phyloP scores from a whole-genome alignment of 106 monocot species.

The Xerophyta viscosa region DNA sequence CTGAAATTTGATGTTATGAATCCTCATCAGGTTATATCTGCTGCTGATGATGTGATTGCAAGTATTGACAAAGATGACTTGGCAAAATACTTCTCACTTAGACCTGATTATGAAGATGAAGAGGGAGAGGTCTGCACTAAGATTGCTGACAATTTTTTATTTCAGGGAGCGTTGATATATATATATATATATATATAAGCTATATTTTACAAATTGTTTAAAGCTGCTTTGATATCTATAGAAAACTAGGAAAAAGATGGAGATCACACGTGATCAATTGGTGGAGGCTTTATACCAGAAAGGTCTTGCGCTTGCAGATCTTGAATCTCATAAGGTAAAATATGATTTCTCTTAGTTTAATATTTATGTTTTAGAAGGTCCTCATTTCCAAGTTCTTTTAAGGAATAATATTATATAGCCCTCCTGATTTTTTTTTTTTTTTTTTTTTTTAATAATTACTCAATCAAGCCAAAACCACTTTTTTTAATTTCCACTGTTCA shows the following conservation, averaged over 20 bases:
- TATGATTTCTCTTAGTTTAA: background rate
- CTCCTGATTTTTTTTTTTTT: too few species aligned
- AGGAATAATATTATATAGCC: too few species aligned
- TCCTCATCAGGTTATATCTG: constrained; percentile 58
- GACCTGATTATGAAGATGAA: constrained; percentile 78
- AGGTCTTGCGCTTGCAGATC: constrained; percentile 72
- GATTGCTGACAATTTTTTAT: background rate
- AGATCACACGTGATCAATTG: constrained; percentile 68
- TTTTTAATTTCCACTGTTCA: too few species aligned
- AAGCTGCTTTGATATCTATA: too few species aligned
- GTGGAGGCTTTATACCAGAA: constrained; percentile 85
- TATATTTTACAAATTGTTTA: too few species aligned
- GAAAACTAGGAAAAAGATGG: constrained; percentile 89
- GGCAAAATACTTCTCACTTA: constrained; percentile 60
- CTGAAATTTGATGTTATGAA: too few species aligned
- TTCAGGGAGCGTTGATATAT: too few species aligned
- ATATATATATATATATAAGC: too few species aligned
- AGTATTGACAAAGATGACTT: constrained; percentile 85
- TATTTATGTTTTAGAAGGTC: too few species aligned
- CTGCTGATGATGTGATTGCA: constrained; percentile 78
- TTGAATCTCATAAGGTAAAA: constrained; percentile 50
- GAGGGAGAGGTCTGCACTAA: constrained; percentile 57
- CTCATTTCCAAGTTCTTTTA: too few species aligned
- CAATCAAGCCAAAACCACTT: too few species aligned
- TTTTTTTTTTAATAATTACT: too few species aligned